Base-by-base conservation (phyloP, 805 yeast species). In the Ogataea ramenticola region DNA sequence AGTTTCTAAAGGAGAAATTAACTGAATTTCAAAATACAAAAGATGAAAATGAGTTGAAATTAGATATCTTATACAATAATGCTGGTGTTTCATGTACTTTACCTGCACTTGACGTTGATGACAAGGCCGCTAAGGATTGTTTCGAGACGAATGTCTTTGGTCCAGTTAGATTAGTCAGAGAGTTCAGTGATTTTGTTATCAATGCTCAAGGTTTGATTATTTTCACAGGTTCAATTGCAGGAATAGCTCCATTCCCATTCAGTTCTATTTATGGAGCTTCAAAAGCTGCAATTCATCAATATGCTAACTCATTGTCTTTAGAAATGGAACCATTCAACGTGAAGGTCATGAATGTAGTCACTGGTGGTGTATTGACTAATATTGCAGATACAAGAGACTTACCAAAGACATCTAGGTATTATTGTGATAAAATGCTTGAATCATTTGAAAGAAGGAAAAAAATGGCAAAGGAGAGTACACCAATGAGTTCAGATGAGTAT, bases 231-330 rank as follows among this genome's bases (percentile, higher is more conserved):
- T 82, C 90, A 3, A 59, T 81, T 2, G 74, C 83, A 15, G 93
- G 87, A 1, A 43, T 77, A 15, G 62, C 73, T 12, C 80, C 86
- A 3, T 79, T 85, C 65, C 95, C 95, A 22, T 84, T 80, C 59
- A 77, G 82, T 1, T 69, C 82, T 14, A 66, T 79, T 27, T 86
- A 86, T 56, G 72, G 80, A 29, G 71, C 90, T 1, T 60, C 83
- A 1, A 86, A 86, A 54, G 87, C 90, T 6, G 90, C 91, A 0
- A 77, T 86, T 45, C 87, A 83, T 50, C 81, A 76, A 51, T 86
- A 79, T 55, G 84, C 87, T 0, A 72, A 76, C 35, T 72, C 72
- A 2, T 63, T 86, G 44, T 74, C 81, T 42, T 56, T 80, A 22
- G 95, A 86, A 60, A 58, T 86, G 72, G 75, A 76, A 56, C 84